Evolutionary conservation across 169 alveolate species (phyloP).

Genomic region (Cyclospora cayetanensis): DNA sequence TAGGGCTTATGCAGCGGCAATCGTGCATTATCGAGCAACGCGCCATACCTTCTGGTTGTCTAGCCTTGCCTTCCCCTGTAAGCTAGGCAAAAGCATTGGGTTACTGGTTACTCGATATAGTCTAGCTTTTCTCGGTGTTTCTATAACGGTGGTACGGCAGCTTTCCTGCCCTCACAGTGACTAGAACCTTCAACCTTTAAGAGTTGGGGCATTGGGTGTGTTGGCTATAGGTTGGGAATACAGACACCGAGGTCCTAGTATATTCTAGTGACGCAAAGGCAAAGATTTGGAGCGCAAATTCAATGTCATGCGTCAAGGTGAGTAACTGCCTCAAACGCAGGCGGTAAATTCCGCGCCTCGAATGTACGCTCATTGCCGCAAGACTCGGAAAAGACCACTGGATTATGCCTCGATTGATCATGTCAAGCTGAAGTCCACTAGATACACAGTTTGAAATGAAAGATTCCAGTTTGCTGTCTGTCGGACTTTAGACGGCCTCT

Average conservation of each 20-base stretch:
- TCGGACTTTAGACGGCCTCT: conserved; percentile 72
- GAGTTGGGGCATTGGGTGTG: background rate
- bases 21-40: conserved; percentile 25
- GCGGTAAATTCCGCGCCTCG: no score
- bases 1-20: conserved; percentile 28
- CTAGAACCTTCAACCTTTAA: background rate
- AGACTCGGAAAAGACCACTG: no score
- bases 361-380: no score
- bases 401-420: no score
- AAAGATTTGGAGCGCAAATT: conserved; percentile 71
- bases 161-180: no score
- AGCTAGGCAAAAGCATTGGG: background rate
- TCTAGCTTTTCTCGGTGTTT: no score
- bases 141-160: no score
- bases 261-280: conserved; percentile 61
- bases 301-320: conserved; percentile 69
- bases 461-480: no score
- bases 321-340: background rate
- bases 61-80: conserved; percentile 45
- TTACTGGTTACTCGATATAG: no score
- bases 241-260: conserved; percentile 63
- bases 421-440: no score
- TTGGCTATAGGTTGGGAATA: background rate
- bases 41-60: conserved; percentile 42
- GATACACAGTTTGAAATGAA: no score